A percentile compares a stretch with the other conserved stretches of the same genome.
Evolutionary conservation across 192 early-diverging fungal genomes (phyloP).

Genomic region (Rhizophagus prolifer): DNA sequence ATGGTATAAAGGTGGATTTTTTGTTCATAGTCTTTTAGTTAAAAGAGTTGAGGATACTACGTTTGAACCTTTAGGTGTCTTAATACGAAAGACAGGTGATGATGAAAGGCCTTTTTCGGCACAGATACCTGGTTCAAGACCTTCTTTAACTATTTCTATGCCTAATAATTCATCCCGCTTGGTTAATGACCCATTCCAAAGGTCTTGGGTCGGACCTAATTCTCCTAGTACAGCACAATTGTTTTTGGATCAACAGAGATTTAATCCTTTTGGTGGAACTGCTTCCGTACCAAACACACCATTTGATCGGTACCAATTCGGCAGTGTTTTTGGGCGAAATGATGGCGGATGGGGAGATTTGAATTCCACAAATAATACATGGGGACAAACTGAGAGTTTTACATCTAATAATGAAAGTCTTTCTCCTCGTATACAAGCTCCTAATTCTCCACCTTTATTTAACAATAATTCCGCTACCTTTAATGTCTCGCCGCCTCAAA

Average conservation of each 20-base stretch:
- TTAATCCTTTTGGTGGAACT: conserved; percentile 31
- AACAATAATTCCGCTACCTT: conserved; percentile 8
- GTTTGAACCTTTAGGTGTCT: conserved; percentile 76
- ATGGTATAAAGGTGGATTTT: conserved; percentile 89
- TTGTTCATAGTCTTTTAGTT: conserved; percentile 76
- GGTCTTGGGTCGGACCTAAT: conserved; percentile 22
- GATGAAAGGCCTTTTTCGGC: conserved; percentile 72
- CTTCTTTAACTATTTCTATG: conserved; percentile 27
- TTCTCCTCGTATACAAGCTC: conserved; percentile 22
- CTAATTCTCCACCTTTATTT: conserved; percentile 25
- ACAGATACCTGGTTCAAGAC: conserved; percentile 30
- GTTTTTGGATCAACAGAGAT: conserved; percentile 31
- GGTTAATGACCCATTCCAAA: conserved; percentile 21
- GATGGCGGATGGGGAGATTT: conserved; percentile 26
- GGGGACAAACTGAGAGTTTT: conserved; percentile 15
- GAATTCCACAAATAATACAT: background rate
- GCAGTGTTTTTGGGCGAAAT: conserved; percentile 25
- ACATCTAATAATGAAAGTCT: conserved; percentile 6
- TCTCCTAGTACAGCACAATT: conserved; percentile 29
- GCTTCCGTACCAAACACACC: conserved; percentile 31
- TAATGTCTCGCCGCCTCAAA: conserved; percentile 11
- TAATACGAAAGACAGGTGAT: conserved; percentile 65
- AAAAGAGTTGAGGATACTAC: conserved; percentile 72
- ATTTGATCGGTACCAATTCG: conserved; percentile 32
- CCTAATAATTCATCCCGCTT: conserved; percentile 21